phyloP scores from a whole-genome alignment of 345 rosid genomes.

The Mercurialis annua region DNA sequence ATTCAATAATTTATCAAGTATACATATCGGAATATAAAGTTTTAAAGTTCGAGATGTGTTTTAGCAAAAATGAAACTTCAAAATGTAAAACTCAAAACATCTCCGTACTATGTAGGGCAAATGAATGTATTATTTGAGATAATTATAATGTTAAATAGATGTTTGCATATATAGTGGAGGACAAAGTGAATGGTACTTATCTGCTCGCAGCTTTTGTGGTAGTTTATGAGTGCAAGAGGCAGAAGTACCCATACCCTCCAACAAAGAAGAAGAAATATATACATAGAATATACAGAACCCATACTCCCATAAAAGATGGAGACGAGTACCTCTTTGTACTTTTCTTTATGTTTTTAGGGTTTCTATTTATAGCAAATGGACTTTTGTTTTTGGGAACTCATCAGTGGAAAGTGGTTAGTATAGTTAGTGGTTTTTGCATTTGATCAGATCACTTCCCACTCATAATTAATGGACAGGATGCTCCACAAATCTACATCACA shows the following conservation, averaged over 20 bases:
- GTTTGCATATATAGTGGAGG: conserved; percentile 17
- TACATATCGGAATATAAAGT: too few species aligned
- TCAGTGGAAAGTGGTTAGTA: background rate
- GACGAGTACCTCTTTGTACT: conserved; percentile 5
- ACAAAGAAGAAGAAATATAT: too few species aligned
- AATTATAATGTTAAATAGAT: too few species aligned
- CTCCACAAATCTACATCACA: too few species aligned
- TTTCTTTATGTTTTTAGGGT: background rate
- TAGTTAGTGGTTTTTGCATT: background rate
- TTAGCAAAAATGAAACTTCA: too few species aligned
- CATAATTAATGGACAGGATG: too few species aligned
- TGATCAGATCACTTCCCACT: background rate
- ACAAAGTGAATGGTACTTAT: conserved; percentile 29
- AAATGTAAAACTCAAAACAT: too few species aligned
- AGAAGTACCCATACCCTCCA: conserved; percentile 27
- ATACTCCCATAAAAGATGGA: conserved; percentile 12
- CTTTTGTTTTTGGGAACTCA: background rate
- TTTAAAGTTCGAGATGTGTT: too few species aligned
- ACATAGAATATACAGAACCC: too few species aligned
- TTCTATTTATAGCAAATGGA: background rate
- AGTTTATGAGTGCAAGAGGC: conserved; percentile 24
- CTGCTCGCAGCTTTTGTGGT: conserved; percentile 34
- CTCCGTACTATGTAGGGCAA: too few species aligned
- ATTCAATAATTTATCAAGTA: too few species aligned
- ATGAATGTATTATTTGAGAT: too few species aligned